Base-by-base conservation (phyloP, 768 basidiomycete genomes). In the Hemileccinum impolitum region DNA sequence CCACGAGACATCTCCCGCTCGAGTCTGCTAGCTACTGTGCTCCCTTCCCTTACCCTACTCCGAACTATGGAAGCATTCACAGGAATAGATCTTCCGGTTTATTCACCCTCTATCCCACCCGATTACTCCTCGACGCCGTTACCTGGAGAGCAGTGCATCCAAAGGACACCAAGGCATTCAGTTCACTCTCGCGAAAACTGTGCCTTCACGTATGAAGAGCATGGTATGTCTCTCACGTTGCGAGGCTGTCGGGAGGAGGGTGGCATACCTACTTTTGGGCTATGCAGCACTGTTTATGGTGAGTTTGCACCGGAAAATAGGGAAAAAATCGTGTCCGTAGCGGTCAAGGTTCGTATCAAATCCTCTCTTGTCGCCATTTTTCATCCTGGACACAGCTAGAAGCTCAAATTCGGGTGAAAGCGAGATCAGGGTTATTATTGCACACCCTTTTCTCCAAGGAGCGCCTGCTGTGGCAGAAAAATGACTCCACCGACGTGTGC, bases 81-180 rank as follows among this genome's bases (percentile, higher is more conserved):
- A 9, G 39, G 46, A 28, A 45, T 51, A 47, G 53, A 47, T 23
- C 54, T 82, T 28, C 81, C 85, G 17, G 61, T 60, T 6, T 87
- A 87, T 59, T 73, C 80, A 0, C 72, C 78, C 2, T 76, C 82
- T 6, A 65, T 67, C 2, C 77, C 78, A 23, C 85, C 85, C 1
- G 60, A 68, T 8, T 88, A 87, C 59, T 81, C 85, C 41, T 73
- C 63, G 31, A 74, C 75, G 23, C 82, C 79, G 30, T 62, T 72
- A 4, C 68, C 65, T 3, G 79, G 75, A 23, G 85, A 87, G 55
- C 68, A 70, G 45, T 70, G 71, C 15, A 75, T 87, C 8, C 75
- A 80, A 36, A 72, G 71, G 38, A 77, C 80, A 0, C 78, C 66
- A 21, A 52, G 30, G 15, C 47, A 45, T n/a, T 21, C 43, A 8